Evolutionary conservation across 2,329 filamentous ascomycete genomes (phyloP).

Genomic region (Penicillium vulpinum): DNA sequence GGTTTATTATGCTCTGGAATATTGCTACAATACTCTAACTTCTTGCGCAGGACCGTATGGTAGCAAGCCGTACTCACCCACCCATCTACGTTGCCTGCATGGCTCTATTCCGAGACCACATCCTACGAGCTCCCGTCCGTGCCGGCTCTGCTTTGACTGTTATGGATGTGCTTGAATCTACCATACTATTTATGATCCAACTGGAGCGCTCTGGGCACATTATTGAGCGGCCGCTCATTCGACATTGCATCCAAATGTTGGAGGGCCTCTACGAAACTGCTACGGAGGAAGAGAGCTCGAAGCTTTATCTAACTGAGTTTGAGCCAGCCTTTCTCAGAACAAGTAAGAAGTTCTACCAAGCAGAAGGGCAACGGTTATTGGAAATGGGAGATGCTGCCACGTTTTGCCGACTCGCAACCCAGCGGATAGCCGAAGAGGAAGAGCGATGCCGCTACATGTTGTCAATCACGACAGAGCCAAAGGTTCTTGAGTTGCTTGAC

Average conservation of each 20-base stretch:
- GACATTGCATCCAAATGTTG: slow-evolving; percentile 84
- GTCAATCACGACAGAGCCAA: slow-evolving; percentile 68
- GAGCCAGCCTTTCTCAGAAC: slow-evolving; percentile 73
- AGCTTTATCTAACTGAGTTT: slow-evolving; percentile 80
- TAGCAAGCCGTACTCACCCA: slow-evolving; percentile 70
- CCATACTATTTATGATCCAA: slow-evolving; percentile 85
- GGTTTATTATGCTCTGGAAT: slow-evolving; percentile 19
- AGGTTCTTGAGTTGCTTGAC: slow-evolving; percentile 76
- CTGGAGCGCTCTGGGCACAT: slow-evolving; percentile 90
- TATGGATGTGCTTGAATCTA: slow-evolving; percentile 72
- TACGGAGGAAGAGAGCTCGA: slow-evolving; percentile 72
- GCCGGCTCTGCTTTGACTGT: slow-evolving; percentile 52
- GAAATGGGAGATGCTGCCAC: slow-evolving; percentile 75
- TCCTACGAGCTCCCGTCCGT: slow-evolving; percentile 64
- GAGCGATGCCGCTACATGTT: slow-evolving; percentile 82
- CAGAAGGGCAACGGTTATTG: slow-evolving; percentile 73
- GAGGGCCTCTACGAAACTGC: slow-evolving; percentile 82
- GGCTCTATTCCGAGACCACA: slow-evolving; percentile 81
- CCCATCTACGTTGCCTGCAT: slow-evolving; percentile 84
- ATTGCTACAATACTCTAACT: neutral
- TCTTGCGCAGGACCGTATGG: slow-evolving; percentile 71
- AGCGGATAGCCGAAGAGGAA: slow-evolving; percentile 75
- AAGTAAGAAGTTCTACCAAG: slow-evolving; percentile 71
- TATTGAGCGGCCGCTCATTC: slow-evolving; percentile 79
- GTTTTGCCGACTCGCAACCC: slow-evolving; percentile 76